Evolutionary conservation across 306 rosid species (phyloP), one percentile per base, ranked within the genome.

Genomic region (Acmispon strigosus): DNA sequence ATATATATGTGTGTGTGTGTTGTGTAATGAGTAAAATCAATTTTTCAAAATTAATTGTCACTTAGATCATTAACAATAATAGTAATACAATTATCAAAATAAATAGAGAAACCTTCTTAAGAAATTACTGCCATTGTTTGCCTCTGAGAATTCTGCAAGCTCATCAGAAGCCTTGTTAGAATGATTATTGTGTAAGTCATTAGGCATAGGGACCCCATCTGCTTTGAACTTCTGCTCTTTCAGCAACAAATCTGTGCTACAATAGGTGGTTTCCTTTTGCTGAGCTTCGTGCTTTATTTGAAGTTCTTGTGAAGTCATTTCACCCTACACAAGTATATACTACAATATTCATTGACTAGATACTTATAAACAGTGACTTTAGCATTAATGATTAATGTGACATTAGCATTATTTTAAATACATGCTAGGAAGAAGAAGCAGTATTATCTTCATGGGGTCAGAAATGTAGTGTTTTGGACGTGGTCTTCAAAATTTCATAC

Each of bases 71-170:
- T 42, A 58, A 22, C 10, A 24, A 51, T 15, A 66, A 54, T 75
- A n/a, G 52, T 69, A 52, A 50, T 51, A 44, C 41, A 60, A 64
- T 66, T 64, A 76, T 49, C 74, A 73, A 44, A 68, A 41, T 63
- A 56, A 56, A 45, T 39, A 34, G 48, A 18, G 64, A 69, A 78
- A 93, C 98, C 97, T 93, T 81, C 76, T 88, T 69, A 93, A 75
- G 84, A 93, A 90, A 74, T 55, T 42, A 73, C 72, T 88, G 74
- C 92, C 87, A 70, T 47, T 70, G 73, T 63, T 78, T 54, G 73
- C 76, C 55, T 67, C 90, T 62, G 62, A 70, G 58, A 66, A 55
- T 62, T 87, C 87, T 54, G 75, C 71, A 67, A 50, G 75, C 67
- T 88, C 96, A 47, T 57, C n/a, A 36, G 86, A 78, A 66, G 27